Evolutionary conservation across 768 basidiomycete genomes (phyloP), one percentile per base, ranked within the genome.

Genomic region (Rhizopogon sp.): DNA sequence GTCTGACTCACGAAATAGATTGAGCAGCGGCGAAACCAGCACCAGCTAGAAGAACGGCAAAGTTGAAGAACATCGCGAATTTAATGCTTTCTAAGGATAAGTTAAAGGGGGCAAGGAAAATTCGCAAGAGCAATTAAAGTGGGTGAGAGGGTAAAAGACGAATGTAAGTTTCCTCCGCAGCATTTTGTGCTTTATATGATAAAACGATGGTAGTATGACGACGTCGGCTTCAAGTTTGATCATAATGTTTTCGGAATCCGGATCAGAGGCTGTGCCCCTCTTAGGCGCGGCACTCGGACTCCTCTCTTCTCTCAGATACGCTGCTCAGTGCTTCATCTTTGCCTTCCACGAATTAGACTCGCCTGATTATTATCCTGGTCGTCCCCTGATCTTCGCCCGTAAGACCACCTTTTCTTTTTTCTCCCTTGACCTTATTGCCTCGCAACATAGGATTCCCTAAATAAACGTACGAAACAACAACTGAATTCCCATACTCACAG

Each of bases 1-100:
- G 17, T 11, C 41, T 11, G 39, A 70, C 75, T 61, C 63, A 78
- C 78, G 73, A 37, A 13, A 13, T 9, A 37, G 35, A 72, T 63
- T 77, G 77, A 43, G 80, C 80, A 55, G 71, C 60, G 58, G 68
- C 66, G 58, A 72, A 56, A 56, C 67, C 71, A 58, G 71, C 69
- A 57, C 67, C 68, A 46, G 66, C 66, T 43, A 69, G 49, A 59
- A 75, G 54, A 52, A 68, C 45, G 40, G 57, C 54, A 43, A 61
- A 47, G 41, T 39, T 60, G 52, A 63, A 55, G 62, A 65, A 64
- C 75, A 61, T 71, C 6, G n/a, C 39, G 28, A 43, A 57, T 22
- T 13, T 28, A 35, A 13, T 3, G n/a, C 16, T 35, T 45, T 45
- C 31, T 20, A 31, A 35, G 20, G 39, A 53, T 52, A 52, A 57